Base-by-base conservation (phyloP, 805 yeast species). In the Schizosaccharomyces octosporus region DNA sequence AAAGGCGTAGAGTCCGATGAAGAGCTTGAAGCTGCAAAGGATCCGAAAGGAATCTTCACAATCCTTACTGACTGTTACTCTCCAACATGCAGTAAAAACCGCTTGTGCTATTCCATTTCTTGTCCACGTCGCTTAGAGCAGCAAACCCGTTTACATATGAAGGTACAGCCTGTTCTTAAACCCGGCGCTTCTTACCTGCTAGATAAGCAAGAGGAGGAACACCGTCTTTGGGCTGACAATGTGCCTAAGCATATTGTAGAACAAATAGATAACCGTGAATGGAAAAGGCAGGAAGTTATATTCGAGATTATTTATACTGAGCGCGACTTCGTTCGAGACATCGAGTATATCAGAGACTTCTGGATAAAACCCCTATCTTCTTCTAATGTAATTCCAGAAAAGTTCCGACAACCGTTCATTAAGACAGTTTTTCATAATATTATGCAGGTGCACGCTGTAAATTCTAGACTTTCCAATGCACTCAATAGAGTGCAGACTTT, bases 91-190 rank as follows among this genome's bases (percentile, higher is more conserved):
- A 83, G 95, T 5, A 76, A 94, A 61, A 94, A 87, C 67, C 76
- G 80, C 43, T 74, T 90, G 48, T 93, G 98, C 72, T 93, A 93
- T 72, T 85, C 95, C 54, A 89, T 93, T 66, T 95, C 96, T 13
- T 93, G 98, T 73, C 98, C 98, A 17, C 79, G 96, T 66, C 79
- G 97, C 64, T 75, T 93, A 59, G 97, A 90, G 72, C 97, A 93
- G 71, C 97, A 90, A 69, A 95, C 95, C 3, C 77, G 97, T 63
- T 78, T 87, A 60, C 88, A 89, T 67, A 78, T 87, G 81, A 86
- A 86, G 70, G 87, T 93, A 1, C 85, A 85, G 67, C 93, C 95
- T 55, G 94, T 90, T 0, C 76, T 90, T 66, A 78, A 81, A 63
- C 75, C 94, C 59, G 85, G 90, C 15, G 89, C 83, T 54, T 79